A percentile compares a stretch with the other conserved stretches of the same genome.
Conservation (phyloP, 805 yeast genomes). For the Suhomyces canberraensis region DNA sequence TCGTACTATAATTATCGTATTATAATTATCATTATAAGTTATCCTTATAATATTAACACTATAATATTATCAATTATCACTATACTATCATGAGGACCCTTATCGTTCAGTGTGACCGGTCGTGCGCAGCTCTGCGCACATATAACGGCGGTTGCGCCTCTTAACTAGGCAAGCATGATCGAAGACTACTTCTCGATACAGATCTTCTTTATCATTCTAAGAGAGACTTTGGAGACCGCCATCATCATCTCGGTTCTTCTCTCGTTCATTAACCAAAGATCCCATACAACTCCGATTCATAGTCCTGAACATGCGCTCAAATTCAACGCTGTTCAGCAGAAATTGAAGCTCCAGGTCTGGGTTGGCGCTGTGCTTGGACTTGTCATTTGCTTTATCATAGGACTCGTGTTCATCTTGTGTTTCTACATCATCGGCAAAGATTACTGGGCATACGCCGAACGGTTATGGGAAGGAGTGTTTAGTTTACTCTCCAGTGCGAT, state of each 20-base stretch:
- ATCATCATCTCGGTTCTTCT: constrained; percentile 28
- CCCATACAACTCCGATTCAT: constrained; percentile 1
- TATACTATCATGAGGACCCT: no score
- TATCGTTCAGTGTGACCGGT: no score
- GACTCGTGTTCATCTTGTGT: constrained; percentile 62
- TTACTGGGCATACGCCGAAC: constrained; percentile 83
- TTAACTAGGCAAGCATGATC: no score
- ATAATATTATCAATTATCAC: no score
- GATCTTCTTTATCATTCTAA: constrained; percentile 26
- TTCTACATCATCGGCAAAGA: constrained; percentile 81
- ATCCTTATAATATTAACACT: no score
- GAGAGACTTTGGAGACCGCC: constrained; percentile 30
- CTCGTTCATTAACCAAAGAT: constrained; percentile 24
- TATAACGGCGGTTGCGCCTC: no score
- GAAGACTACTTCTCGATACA: constrained; percentile 26
- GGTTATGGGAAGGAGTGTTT: constrained; percentile 85
- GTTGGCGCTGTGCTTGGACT: constrained; percentile 76
- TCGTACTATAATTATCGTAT: no score
- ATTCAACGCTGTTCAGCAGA: constrained; percentile 6
- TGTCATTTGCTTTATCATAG: constrained; percentile 64
- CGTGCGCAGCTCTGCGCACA: no score
- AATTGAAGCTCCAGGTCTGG: constrained; percentile 70
- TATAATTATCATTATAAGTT: no score
- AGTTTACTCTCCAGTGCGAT: constrained; percentile 74
- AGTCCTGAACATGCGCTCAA: constrained; percentile 1